These are phyloP conservation scores for Eucalyptus grandis DNA, from an alignment of 345 rosid genomes.

Conservation along the genomic window DNA sequence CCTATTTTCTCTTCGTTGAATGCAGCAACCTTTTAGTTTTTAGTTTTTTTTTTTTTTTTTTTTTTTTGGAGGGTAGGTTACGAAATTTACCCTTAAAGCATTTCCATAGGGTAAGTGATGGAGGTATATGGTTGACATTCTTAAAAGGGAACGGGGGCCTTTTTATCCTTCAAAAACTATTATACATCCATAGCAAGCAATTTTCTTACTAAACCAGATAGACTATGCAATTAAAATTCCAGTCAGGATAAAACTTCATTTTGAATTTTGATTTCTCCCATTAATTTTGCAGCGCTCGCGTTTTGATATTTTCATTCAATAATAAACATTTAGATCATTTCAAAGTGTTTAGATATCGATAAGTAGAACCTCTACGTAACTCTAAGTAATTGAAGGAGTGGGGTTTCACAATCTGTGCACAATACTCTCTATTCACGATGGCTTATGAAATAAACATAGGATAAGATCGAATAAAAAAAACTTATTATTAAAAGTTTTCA, in stretches of 20 bases:
- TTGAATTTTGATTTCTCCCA: not conserved
- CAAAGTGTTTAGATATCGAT: not conserved
- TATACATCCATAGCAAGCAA: not conserved
- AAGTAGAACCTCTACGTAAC: too few relatives aligned
- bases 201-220: not conserved
- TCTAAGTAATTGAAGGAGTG: too few relatives aligned
- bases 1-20: not conserved
- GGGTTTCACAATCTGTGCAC: too few relatives aligned
- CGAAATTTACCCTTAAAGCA: not conserved
- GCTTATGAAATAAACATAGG: too few relatives aligned
- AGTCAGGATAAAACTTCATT: not conserved
- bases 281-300: not conserved
- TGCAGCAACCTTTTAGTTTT: not conserved
- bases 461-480: too few relatives aligned
- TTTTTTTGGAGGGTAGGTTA: not conserved
- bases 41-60: too few relatives aligned
- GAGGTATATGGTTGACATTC: not conserved
- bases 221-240: not conserved
- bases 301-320: not conserved
- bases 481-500: not conserved
- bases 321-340: not conserved
- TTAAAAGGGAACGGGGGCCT: not conserved
- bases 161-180: not conserved
- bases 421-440: rapidly evolving
- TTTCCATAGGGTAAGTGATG: not conserved